A percentile compares a stretch with the other conserved stretches of the same genome.
These are phyloP conservation scores for Rosa multiflora DNA, from an alignment of 306 rosid genomes.

Conservation along the genomic window DNA sequence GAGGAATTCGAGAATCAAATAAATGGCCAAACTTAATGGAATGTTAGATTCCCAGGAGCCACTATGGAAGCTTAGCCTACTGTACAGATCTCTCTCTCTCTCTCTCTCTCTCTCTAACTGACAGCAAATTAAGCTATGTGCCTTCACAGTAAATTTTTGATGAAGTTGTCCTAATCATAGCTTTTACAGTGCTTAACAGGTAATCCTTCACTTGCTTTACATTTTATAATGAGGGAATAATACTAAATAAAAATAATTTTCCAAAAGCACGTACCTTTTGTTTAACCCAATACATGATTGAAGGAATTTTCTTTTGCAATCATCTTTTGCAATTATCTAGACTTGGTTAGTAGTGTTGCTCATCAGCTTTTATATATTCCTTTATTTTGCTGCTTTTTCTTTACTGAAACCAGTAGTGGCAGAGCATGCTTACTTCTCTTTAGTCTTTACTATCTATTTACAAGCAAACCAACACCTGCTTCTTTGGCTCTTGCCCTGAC, in stretches of 20 bases:
- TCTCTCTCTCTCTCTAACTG: constrained; percentile 17
- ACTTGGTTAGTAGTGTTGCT: constrained; percentile 37
- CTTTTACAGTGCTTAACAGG: constrained; percentile 52
- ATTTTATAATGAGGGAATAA: constrained; percentile 26
- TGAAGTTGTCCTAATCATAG: constrained; percentile 28
- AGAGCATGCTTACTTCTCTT: constrained; percentile 50
- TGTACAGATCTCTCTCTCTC: constrained; percentile 6
- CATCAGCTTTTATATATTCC: constrained; percentile 49
- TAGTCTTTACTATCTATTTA: constrained; percentile 22
- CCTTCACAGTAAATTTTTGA: constrained; percentile 30
- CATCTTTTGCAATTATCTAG: constrained; percentile 50
- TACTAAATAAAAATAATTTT: constrained; percentile 2
- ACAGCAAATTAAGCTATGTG: constrained; percentile 26
- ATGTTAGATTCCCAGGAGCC: constrained; percentile 52
- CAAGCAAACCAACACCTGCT: constrained; percentile 26
- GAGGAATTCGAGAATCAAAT: constrained; percentile 40
- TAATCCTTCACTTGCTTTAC: constrained; percentile 40
- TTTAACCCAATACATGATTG: constrained; percentile 63
- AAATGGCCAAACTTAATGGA: constrained; percentile 37
- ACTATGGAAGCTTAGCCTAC: constrained; percentile 29
- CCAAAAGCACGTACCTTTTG: constrained; percentile 8
- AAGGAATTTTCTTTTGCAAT: constrained; percentile 56
- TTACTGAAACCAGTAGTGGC: constrained; percentile 46
- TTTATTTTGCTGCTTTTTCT: constrained; percentile 22
- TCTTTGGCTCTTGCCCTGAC: constrained; percentile 47